Percentiles rank a stretch among this genome's conserved stretches.
These are phyloP conservation scores for Bonia amplexicaulis DNA, from an alignment of 176 grass and related monocot species.

Conservation along the genomic window DNA sequence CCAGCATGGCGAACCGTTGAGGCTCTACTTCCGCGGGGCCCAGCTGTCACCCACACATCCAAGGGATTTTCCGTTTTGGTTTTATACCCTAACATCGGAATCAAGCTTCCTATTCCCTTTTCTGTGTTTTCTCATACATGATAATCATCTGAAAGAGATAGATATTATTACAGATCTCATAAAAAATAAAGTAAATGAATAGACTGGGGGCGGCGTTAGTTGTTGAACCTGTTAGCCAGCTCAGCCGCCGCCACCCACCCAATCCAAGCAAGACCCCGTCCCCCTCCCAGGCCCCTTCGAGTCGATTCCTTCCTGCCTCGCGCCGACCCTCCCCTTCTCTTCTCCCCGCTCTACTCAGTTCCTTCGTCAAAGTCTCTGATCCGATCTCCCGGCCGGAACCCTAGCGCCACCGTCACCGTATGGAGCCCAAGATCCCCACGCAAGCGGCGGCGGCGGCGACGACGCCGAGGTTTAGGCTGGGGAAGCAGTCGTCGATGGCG, in stretches of 20 bases:
- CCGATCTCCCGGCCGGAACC: not conserved
- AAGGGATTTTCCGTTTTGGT: no score
- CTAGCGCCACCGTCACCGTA: not conserved
- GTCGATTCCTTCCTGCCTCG: not conserved
- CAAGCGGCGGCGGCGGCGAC: not conserved
- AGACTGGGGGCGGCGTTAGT: not conserved
- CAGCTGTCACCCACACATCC: no score
- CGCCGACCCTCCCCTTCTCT: not conserved
- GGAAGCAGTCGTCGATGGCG: conserved; percentile 85
- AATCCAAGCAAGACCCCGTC: not conserved
- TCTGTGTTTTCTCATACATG: no score
- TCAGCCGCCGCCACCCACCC: conserved; percentile 19
- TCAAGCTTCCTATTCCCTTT: no score
- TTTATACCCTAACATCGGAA: not conserved
- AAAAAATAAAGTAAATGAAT: no score
- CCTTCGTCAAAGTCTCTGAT: conserved; percentile 7
- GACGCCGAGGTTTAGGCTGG: conserved; percentile 53
- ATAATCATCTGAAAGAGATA: no score
- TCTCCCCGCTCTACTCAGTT: conserved; percentile 22
- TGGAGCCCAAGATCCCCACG: conserved; percentile 41
- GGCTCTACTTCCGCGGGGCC: not conserved
- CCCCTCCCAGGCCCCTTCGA: conserved; percentile 20
- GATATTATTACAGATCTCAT: no score
- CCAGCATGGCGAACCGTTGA: no score
- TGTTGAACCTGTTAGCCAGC: conserved; percentile 20